These are phyloP conservation scores for Neocatenulostroma microsporum DNA, from an alignment of 2,329 filamentous ascomycete species.

Conservation along the genomic window DNA sequence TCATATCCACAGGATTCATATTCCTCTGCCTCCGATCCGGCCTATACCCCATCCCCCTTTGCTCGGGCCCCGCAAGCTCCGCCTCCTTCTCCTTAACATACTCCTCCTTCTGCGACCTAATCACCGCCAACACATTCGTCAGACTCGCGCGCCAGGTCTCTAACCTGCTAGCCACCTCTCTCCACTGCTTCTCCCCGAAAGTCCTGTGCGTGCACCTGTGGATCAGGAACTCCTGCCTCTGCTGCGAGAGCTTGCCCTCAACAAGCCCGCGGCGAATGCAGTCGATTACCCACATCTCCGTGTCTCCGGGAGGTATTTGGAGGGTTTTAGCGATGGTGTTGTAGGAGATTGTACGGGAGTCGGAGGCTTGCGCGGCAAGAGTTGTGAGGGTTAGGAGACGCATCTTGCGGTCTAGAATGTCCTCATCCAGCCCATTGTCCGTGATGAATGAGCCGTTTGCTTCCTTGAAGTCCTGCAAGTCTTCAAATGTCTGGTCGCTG, in stretches of 20 bases:
- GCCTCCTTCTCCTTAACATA: slow-evolving; percentile 71
- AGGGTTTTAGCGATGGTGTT: slow-evolving; percentile 74
- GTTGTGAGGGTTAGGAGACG: slow-evolving; percentile 88
- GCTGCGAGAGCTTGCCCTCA: slow-evolving; percentile 91
- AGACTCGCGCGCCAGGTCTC: slow-evolving; percentile 87
- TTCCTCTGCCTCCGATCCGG: slow-evolving; percentile 14
- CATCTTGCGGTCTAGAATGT: slow-evolving; percentile 85
- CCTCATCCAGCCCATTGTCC: slow-evolving; percentile 61
- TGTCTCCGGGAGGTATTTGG: slow-evolving; percentile 71
- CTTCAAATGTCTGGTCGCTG: slow-evolving; percentile 85
- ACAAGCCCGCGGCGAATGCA: slow-evolving; percentile 92
- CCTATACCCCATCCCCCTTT: slow-evolving; percentile 11
- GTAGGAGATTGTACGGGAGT: slow-evolving; percentile 83
- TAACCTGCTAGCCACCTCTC: slow-evolving; percentile 80
- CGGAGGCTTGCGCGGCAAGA: slow-evolving; percentile 67
- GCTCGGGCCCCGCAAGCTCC: slow-evolving; percentile 41
- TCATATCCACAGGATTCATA: too few species aligned
- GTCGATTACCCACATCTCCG: slow-evolving; percentile 98
- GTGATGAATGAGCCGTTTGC: slow-evolving; percentile 82
- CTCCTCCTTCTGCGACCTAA: slow-evolving; percentile 73
- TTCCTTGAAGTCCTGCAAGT: slow-evolving; percentile 91
- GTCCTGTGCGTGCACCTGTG: slow-evolving; percentile 95
- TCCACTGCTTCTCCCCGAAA: slow-evolving; percentile 97
- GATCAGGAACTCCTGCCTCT: slow-evolving; percentile 86
- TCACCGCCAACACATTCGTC: slow-evolving; percentile 66